Conservation (phyloP, 306 rosid species). For the Delonix regia region DNA sequence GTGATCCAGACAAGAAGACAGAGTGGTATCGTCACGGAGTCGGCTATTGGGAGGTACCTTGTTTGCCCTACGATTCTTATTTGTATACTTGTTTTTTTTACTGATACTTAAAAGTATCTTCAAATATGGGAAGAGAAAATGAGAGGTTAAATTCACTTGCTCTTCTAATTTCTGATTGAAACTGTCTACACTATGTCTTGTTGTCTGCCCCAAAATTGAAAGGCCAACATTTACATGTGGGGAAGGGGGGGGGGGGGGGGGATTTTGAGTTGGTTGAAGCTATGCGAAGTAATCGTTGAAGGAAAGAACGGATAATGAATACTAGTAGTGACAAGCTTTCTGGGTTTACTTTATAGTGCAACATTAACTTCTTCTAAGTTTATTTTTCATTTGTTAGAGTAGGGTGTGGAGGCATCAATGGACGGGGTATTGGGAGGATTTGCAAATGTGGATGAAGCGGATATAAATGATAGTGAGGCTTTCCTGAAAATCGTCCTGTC, state of each 20-base stretch:
- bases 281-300: background rate
- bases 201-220: background rate
- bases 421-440: constrained; percentile 93
- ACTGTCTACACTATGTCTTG: background rate
- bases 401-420: constrained; percentile 85
- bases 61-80: background rate
- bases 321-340: background rate
- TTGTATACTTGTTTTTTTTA: background rate
- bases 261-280: background rate
- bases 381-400: constrained; percentile 25
- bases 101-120: background rate
- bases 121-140: background rate
- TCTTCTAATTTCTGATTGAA: background rate
- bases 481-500: constrained; percentile 67
- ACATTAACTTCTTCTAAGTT: background rate
- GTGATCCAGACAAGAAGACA: constrained; percentile 67
- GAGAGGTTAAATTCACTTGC: background rate
- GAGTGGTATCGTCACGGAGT: constrained; percentile 85
- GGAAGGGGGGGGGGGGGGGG: background rate
- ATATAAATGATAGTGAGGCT: constrained; percentile 74
- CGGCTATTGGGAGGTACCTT: constrained; percentile 83
- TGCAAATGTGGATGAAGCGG: constrained; percentile 69
- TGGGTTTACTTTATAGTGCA: constrained; percentile 1
- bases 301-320: background rate
- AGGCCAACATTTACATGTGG: background rate